Conservation (phyloP, 768 basidiomycete species). For the Mycena pura region DNA sequence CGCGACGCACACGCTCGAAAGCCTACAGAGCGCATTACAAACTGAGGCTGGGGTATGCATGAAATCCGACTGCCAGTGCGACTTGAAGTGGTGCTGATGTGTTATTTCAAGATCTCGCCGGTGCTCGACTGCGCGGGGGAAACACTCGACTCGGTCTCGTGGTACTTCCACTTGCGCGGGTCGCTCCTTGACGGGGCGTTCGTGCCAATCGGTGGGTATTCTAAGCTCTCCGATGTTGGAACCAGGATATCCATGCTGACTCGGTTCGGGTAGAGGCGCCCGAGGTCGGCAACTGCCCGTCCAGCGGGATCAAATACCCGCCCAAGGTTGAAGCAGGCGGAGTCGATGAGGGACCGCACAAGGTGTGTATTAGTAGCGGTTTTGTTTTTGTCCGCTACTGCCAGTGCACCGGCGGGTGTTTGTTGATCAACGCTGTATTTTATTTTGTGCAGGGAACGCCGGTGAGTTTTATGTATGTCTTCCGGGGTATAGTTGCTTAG, state of each 20-base stretch:
- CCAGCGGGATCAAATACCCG: constrained; percentile 53
- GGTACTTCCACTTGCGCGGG: constrained; percentile 63
- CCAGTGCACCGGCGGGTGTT: no score
- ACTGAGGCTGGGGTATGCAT: constrained; percentile 41
- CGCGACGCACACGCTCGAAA: constrained; percentile 49
- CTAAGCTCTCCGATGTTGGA: not conserved
- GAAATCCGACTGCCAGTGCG: not conserved
- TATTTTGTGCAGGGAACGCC: no score
- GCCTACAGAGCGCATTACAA: constrained; percentile 49
- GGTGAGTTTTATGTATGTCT: no score
- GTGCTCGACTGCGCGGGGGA: constrained; percentile 49
- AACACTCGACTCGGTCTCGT: constrained; percentile 51
- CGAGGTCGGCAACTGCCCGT: constrained; percentile 45
- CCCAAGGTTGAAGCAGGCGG: constrained; percentile 42
- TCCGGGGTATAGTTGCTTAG: no score
- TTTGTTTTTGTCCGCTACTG: no score
- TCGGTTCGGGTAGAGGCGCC: constrained; percentile 44
- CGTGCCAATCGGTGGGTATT: constrained; percentile 48
- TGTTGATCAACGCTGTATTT: no score
- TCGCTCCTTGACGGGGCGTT: constrained; percentile 62
- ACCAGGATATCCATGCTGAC: not conserved
- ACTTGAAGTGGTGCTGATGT: no score
- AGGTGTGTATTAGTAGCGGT: no score
- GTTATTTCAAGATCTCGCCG: constrained; percentile 48
- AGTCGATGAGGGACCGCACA: not conserved